Evolutionary conservation across 2,329 filamentous ascomycete genomes (phyloP).

Genomic region (Phialocephala subalpina): DNA sequence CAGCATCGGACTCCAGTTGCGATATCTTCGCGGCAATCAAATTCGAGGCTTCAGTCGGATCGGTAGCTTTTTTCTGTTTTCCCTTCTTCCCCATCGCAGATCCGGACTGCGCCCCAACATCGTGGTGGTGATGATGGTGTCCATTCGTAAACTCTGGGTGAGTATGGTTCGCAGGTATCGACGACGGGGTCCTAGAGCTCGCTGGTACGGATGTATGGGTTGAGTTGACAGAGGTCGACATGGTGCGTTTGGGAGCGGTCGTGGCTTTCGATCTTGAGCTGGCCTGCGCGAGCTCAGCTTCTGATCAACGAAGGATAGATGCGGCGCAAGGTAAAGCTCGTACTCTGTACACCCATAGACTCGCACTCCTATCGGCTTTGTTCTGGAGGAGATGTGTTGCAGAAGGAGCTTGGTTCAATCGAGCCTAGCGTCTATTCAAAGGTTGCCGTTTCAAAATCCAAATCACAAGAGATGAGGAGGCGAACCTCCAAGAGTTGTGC

Average conservation of each 20-base stretch:
- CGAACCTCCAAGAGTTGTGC: constrained; percentile 17
- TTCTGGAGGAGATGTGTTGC: constrained; percentile 26
- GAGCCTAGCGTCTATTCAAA: constrained; percentile 26
- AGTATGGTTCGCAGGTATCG: constrained; percentile 38
- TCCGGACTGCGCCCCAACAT: constrained; percentile 55
- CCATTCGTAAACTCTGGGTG: constrained; percentile 44
- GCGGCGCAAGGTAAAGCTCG: constrained; percentile 26
- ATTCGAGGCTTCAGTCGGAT: constrained; percentile 90
- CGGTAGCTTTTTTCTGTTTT: constrained; percentile 84
- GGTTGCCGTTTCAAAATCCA: constrained; percentile 17
- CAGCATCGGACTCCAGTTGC: constrained; percentile 91
- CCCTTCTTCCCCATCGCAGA: constrained; percentile 71
- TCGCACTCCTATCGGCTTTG: constrained; percentile 28
- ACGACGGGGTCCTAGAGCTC: constrained; percentile 41
- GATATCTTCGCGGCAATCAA: constrained; percentile 92
- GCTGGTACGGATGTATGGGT: constrained; percentile 48
- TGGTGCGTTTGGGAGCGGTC: constrained; percentile 30
- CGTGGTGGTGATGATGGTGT: constrained; percentile 49
- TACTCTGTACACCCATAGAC: constrained; percentile 24
- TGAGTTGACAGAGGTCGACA: constrained; percentile 46
- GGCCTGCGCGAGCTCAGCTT: constrained; percentile 36
- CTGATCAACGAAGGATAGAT: constrained; percentile 20
- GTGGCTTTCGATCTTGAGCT: constrained; percentile 25
- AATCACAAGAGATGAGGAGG: no score
- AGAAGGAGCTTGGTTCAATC: constrained; percentile 21